A percentile compares a stretch with the other conserved stretches of the same genome.
These are phyloP conservation scores for Populus simonii DNA, from an alignment of 345 rosid species.

Conservation along the genomic window DNA sequence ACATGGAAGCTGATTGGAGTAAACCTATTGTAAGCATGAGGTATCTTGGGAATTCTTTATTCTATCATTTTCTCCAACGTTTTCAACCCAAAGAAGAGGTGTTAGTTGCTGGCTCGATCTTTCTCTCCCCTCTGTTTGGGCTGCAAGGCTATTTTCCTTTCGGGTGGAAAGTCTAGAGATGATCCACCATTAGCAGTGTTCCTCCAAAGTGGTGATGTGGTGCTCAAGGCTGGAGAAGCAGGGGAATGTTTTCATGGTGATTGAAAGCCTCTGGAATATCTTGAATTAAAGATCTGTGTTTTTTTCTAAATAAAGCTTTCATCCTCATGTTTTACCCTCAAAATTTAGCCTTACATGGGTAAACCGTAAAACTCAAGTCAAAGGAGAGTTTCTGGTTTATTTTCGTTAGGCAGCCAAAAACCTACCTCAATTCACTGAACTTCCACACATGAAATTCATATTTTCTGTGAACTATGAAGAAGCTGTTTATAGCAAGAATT, in stretches of 20 bases:
- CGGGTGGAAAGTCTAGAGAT: constrained; percentile 79
- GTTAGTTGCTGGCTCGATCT: background rate
- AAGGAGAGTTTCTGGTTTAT: background rate
- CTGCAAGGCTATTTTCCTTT: constrained; percentile 91
- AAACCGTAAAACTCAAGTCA: background rate
- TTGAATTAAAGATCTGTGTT: background rate
- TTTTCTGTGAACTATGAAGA: background rate
- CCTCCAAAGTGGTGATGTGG: constrained; percentile 90
- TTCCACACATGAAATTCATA: background rate
- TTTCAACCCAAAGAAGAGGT: background rate
- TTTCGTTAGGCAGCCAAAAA: background rate
- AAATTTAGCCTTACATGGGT: background rate
- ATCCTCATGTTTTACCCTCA: background rate
- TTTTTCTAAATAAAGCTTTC: no score
- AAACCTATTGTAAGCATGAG: constrained; percentile 96
- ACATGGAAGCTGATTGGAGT: constrained; percentile 96
- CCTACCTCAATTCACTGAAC: background rate
- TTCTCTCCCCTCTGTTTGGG: constrained; percentile 55
- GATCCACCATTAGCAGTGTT: constrained; percentile 83
- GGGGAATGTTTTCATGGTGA: constrained; percentile 92
- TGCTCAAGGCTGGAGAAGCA: constrained; percentile 94
- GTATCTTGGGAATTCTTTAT: constrained; percentile 27
- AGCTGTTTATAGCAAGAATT: background rate
- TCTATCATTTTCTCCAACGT: background rate
- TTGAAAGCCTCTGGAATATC: background rate